Base-by-base conservation (phyloP, 2,329 filamentous ascomycete species). In the Nemania diffusa region DNA sequence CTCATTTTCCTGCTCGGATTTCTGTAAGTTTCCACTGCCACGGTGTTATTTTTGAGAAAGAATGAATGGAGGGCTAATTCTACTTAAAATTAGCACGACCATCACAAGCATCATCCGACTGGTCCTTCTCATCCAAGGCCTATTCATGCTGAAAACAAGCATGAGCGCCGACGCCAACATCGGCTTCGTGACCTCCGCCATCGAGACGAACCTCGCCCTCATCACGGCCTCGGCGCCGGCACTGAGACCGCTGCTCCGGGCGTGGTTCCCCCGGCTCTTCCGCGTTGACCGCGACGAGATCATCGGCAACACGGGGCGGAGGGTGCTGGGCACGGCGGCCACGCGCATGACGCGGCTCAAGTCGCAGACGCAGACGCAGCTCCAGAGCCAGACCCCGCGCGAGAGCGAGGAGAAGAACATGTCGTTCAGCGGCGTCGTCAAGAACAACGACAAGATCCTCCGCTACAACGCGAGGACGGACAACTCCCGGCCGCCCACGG, bases 211-310 rank as follows among this genome's bases (percentile, higher is more conserved):
- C 71, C 76, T 81, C 9, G 80, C 80, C 20, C 73, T 83, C 50
- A 79, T 82, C 64, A 81, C 80, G 22, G 80, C 80, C 42, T 82
- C 80, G 6, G 81, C 79, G 0, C 81, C 81, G 5, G 78, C 80
- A 0, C 69, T 82, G 20, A 75, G 79, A 37, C 79, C 80, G n/a
- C 74, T 83, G 26, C 72, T 81, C 57, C 75, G 78, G 27, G 74
- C 76, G 15, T 79, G 78, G 76, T 76, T 80, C 59, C 74, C 77
- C 5, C 69, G 64, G 29, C 67, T 73, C 8, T 73, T 73, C 42
- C 71, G 73, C 44, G 70, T 71, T 7, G 67, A 71, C 26, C 68
- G 64, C 51, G 70, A 69, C 48, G 73, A 74, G 57, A 50, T 73
- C 22, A 72, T 75, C 44, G 70, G 65, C 29, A 58, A 65, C 50